phyloP scores from a whole-genome alignment of 345 rosid species.

The Lumnitzera racemosa region DNA sequence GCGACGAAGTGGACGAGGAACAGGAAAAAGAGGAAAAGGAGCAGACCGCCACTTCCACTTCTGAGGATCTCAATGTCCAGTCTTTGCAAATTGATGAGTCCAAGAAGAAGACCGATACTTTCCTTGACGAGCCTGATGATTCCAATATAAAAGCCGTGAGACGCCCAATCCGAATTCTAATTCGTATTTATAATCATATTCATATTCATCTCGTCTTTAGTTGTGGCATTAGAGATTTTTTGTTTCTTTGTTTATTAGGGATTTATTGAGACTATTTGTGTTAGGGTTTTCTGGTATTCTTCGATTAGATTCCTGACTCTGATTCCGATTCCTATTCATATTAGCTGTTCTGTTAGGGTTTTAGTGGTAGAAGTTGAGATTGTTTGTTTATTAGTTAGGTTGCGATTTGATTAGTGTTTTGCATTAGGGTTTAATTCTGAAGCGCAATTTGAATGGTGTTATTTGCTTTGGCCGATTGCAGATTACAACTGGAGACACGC shows the following conservation, averaged over 20 bases:
- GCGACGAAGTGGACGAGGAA: constrained; percentile 55
- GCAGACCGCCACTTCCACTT: constrained; percentile 17
- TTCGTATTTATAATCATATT: too few relatives aligned
- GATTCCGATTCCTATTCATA: too few relatives aligned
- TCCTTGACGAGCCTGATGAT: constrained; percentile 80
- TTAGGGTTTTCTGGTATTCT: neutral
- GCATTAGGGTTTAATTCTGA: neutral
- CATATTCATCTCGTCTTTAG: too few relatives aligned
- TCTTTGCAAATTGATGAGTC: constrained; percentile 42
- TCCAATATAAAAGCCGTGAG: constrained; percentile 71
- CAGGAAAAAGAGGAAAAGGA: constrained; percentile 34
- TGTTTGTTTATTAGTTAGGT: neutral
- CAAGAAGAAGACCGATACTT: constrained; percentile 23
- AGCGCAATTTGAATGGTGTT: neutral
- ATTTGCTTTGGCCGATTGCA: constrained; percentile 11
- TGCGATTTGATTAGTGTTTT: neutral
- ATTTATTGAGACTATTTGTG: neutral
- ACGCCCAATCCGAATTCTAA: constrained; percentile 1
- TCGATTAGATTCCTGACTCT: too few relatives aligned
- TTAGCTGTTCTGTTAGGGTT: neutral
- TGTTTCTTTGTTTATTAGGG: neutral
- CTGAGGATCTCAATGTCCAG: constrained; percentile 36
- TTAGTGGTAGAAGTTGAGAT: neutral
- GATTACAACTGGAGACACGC: constrained; percentile 79
- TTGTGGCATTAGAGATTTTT: too few relatives aligned